These are phyloP conservation scores for Phytopythium mirpurense DNA, from an alignment of 352 stramenopile genomes.

Conservation along the genomic window DNA sequence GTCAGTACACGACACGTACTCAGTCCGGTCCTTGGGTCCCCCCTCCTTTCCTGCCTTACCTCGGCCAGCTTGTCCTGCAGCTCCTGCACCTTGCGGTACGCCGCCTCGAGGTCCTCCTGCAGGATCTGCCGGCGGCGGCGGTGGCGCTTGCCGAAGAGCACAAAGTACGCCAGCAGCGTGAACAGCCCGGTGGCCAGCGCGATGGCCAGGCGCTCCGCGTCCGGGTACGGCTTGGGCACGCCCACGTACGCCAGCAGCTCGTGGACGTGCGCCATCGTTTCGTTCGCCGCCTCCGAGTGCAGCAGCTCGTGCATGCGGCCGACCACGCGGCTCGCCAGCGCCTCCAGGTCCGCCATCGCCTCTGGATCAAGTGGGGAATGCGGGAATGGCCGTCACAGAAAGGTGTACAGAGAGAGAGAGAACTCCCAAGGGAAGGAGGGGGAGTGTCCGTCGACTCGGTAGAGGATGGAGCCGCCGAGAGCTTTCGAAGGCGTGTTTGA, in stretches of 20 bases:
- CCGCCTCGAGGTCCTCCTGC: slow-evolving; percentile 69
- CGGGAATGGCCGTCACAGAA: slow-evolving; percentile 1
- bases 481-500: slow-evolving; percentile 6
- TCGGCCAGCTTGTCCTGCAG: slow-evolving; percentile 79
- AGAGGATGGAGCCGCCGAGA: too few species aligned
- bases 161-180: slow-evolving; percentile 82
- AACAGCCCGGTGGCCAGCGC: slow-evolving; percentile 74
- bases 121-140: slow-evolving; percentile 58
- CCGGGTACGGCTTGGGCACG: slow-evolving; percentile 80
- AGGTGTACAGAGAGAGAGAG: not conserved
- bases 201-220: slow-evolving; percentile 81
- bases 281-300: slow-evolving; percentile 65
- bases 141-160: slow-evolving; percentile 86
- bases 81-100: slow-evolving; percentile 77
- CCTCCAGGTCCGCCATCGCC: slow-evolving; percentile 19
- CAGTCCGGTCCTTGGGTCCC: too few species aligned
- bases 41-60: too few species aligned
- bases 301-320: slow-evolving; percentile 73
- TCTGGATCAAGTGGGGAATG: not conserved
- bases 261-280: slow-evolving; percentile 71
- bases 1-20: not conserved
- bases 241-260: slow-evolving; percentile 56
- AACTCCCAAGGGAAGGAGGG: too few species aligned
- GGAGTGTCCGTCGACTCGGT: too few species aligned
- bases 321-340: slow-evolving; percentile 52